Percentiles rank a stretch among this genome's conserved stretches.
phyloP scores from a whole-genome alignment of 108 stramenopile genomes.

The Cyclotella sp. region DNA sequence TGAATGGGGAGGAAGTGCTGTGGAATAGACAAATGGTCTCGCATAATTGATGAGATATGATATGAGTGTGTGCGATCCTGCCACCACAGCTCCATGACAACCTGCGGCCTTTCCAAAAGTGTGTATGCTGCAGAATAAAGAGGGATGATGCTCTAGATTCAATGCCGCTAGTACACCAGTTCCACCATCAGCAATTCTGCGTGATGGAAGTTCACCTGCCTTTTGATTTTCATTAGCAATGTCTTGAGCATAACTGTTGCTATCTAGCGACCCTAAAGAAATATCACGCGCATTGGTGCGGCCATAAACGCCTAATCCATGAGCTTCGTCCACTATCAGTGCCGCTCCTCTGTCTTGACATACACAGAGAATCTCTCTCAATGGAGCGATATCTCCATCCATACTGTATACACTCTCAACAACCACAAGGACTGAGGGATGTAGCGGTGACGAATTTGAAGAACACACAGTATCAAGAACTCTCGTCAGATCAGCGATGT shows the following conservation, averaged over 20 bases:
- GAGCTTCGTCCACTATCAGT: slow-evolving; percentile 93
- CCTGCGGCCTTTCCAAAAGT: slow-evolving; percentile 99
- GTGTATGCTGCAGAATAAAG: slow-evolving; percentile 84
- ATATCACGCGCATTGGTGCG: slow-evolving; percentile 57
- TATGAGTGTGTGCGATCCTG: slow-evolving; percentile 63
- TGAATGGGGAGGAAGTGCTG: slow-evolving; percentile 86
- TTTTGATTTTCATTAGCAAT: not conserved
- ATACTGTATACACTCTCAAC: slow-evolving; percentile 98
- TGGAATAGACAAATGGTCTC: slow-evolving; percentile 96
- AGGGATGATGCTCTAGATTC: slow-evolving; percentile 80
- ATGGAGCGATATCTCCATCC: slow-evolving; percentile 96
- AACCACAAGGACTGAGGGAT: slow-evolving; percentile 67
- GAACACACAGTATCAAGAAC: slow-evolving; percentile 51
- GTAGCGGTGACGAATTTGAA: slow-evolving; percentile 12
- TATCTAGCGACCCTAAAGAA: slow-evolving; percentile 1
- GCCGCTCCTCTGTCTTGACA: slow-evolving; percentile 61
- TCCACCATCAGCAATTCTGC: slow-evolving; percentile 45
- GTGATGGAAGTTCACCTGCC: not conserved
- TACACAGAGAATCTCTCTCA: slow-evolving; percentile 72
- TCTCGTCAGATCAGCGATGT: slow-evolving; percentile 64
- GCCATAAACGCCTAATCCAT: slow-evolving; percentile 86
- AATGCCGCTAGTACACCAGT: slow-evolving; percentile 80
- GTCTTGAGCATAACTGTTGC: not conserved
- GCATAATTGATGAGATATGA: slow-evolving; percentile 94
- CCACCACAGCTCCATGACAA: slow-evolving; percentile 93